A percentile compares a stretch with the other conserved stretches of the same genome.
These are phyloP conservation scores for Astathelohania contejeani DNA, from an alignment of 371 early-diverging fungal species.

Conservation along the genomic window DNA sequence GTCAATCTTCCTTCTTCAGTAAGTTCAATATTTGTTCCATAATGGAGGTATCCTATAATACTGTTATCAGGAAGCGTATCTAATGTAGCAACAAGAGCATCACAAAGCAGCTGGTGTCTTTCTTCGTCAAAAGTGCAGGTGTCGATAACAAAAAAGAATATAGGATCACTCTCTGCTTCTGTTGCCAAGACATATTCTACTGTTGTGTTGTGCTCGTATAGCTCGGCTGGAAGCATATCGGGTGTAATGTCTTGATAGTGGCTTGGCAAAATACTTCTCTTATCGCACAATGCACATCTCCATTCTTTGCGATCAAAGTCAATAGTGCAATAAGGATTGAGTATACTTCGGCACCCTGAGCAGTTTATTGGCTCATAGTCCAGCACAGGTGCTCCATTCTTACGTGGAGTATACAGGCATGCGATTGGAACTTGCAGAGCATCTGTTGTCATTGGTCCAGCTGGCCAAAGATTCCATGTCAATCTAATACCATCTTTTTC, in stretches of 20 bases:
- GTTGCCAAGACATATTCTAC: constrained; percentile 75
- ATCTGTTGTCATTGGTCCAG: constrained; percentile 72
- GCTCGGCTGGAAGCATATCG: constrained; percentile 82
- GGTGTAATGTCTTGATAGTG: constrained; percentile 88
- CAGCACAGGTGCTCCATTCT: constrained; percentile 57
- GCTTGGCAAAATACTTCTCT: constrained; percentile 85
- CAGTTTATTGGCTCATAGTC: constrained; percentile 88
- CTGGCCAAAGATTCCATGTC: constrained; percentile 95
- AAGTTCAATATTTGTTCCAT: constrained; percentile 77
- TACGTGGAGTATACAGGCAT: constrained; percentile 82
- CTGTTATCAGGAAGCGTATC: constrained; percentile 76
- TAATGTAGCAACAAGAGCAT: constrained; percentile 69
- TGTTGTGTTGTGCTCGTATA: constrained; percentile 73
- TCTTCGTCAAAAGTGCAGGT: constrained; percentile 71
- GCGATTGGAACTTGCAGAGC: constrained; percentile 85
- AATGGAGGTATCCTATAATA: constrained; percentile 83
- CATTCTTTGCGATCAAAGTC: constrained; percentile 80
- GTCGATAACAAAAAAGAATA: constrained; percentile 91
- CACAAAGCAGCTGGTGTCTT: constrained; percentile 80
- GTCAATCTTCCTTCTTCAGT: constrained; percentile 19
- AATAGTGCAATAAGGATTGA: constrained; percentile 90
- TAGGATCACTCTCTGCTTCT: constrained; percentile 66
- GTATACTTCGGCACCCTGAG: constrained; percentile 76
- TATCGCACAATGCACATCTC: constrained; percentile 94
- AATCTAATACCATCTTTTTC: constrained; percentile 57